Evolutionary conservation across 495 filamentous ascomycete species (phyloP).

Genomic region (Aspergillus nanangensis): DNA sequence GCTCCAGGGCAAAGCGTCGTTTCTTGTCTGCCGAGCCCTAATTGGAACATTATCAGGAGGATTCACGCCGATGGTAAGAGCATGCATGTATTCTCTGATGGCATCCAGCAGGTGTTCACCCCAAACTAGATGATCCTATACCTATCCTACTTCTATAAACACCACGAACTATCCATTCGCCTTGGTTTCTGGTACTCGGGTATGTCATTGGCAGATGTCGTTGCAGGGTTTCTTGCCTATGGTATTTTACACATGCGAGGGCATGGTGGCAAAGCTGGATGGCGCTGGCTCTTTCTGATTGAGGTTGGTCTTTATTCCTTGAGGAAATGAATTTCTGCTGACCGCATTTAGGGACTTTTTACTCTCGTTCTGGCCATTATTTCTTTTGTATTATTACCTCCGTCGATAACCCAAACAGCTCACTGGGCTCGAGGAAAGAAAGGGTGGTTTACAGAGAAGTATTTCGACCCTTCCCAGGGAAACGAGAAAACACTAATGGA

Average conservation of each 20-base stretch:
- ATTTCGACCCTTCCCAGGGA: constrained; percentile 9
- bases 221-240: constrained; percentile 45
- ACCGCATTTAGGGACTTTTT: constrained; percentile 20
- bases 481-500: background rate
- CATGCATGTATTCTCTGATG: too few relatives aligned
- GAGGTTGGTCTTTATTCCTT: constrained; percentile 22
- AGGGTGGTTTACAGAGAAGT: constrained; percentile 65
- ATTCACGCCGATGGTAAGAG: constrained; percentile 30
- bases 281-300: constrained; percentile 44
- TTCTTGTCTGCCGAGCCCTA: constrained; percentile 56
- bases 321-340: background rate
- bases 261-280: constrained; percentile 19
- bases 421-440: constrained; percentile 60
- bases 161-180: constrained; percentile 57
- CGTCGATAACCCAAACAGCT: constrained; percentile 60
- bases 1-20: constrained; percentile 53
- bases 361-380: constrained; percentile 56
- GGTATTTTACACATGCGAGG: constrained; percentile 41
- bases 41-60: constrained; percentile 66
- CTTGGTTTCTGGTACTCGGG: constrained; percentile 58
- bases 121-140: constrained; percentile 45
- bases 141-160: constrained; percentile 68
- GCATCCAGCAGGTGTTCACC: constrained; percentile 18
- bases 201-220: constrained; percentile 48
- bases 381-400: constrained; percentile 58